These are phyloP conservation scores for Claviceps arundinis DNA, from an alignment of 2,329 filamentous ascomycete species.

Conservation along the genomic window DNA sequence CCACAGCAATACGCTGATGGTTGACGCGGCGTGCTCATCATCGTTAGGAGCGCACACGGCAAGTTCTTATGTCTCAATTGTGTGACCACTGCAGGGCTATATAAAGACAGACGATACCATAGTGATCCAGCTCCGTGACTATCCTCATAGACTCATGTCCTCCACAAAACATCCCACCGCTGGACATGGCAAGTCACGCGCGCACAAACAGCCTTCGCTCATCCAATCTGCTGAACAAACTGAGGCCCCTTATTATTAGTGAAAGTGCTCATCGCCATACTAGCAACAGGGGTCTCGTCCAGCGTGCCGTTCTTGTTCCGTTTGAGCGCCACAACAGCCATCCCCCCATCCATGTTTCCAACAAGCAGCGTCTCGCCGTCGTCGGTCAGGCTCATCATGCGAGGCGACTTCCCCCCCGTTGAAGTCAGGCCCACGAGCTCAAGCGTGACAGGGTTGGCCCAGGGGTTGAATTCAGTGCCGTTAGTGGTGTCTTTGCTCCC, in stretches of 20 bases:
- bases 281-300: slow-evolving; percentile 14
- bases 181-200: too few species aligned
- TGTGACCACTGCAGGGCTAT: too few species aligned
- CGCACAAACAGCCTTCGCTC: background rate
- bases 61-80: too few species aligned
- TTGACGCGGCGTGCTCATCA: too few species aligned
- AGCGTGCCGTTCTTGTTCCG: slow-evolving; percentile 16
- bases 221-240: slow-evolving; percentile 18
- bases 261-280: slow-evolving; percentile 14
- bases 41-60: too few species aligned
- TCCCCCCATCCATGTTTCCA: slow-evolving; percentile 31
- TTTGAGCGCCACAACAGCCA: slow-evolving; percentile 26
- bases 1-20: too few species aligned
- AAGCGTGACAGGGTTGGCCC: slow-evolving; percentile 13
- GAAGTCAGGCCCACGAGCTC: slow-evolving; percentile 20
- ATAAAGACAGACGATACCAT: too few species aligned
- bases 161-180: too few species aligned
- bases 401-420: slow-evolving; percentile 25
- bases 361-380: slow-evolving; percentile 27
- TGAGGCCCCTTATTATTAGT: slow-evolving; percentile 12
- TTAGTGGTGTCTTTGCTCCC: background rate
- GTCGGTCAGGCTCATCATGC: slow-evolving; percentile 31
- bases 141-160: too few species aligned
- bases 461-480: background rate
- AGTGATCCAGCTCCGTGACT: too few species aligned